Evolutionary conservation across 768 basidiomycete species (phyloP), one percentile per base, ranked within the genome.

Genomic region (Amanita muscaria): DNA sequence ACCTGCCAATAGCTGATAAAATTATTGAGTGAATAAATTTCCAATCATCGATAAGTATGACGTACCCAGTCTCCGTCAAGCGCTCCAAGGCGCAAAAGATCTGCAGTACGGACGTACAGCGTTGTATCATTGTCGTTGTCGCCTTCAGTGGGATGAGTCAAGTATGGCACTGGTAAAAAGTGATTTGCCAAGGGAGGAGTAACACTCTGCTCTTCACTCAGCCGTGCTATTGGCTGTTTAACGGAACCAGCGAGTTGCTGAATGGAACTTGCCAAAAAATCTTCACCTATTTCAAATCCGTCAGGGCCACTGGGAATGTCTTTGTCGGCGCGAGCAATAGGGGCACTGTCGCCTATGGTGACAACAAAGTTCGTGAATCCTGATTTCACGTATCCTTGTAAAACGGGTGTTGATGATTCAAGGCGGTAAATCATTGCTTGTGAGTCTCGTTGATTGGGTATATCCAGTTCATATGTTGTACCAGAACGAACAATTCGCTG

Each of bases 31-130:
- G 3, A 9, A 21, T 18, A 9, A 3, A 22, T n/a, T 14, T 3
- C 1, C 8, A 27, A 21, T n/a, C n/a, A 22, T 4, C 27, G 21
- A 27, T 21, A 43, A 37, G 36, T 2, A 27, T 31, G 19, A 29
- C 70, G 35, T 59, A 85, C 88, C 89, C 88, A 91, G 55, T 89
- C 88, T 24, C 81, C 81, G 49, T 76, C 74, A 40, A 87, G 66
- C 5, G 81, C 58, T 11, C 88, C 87, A 32, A 86, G 63, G 42
- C 67, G 73, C 30, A 75, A 72, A 12, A 91, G 66, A 47, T 84
- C 79, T n/a, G 67, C 55, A 2, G 83, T 78, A 24, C 72, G 70
- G 25, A 85, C 52, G 57, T 81, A 86, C 0, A 88, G 51, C 3
- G 80, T 73, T 32, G 62, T 65, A 40, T 82, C 72, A 42, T 82